phyloP scores from a whole-genome alignment of 2,329 filamentous ascomycete genomes.

The Xylariaceae sp. region DNA sequence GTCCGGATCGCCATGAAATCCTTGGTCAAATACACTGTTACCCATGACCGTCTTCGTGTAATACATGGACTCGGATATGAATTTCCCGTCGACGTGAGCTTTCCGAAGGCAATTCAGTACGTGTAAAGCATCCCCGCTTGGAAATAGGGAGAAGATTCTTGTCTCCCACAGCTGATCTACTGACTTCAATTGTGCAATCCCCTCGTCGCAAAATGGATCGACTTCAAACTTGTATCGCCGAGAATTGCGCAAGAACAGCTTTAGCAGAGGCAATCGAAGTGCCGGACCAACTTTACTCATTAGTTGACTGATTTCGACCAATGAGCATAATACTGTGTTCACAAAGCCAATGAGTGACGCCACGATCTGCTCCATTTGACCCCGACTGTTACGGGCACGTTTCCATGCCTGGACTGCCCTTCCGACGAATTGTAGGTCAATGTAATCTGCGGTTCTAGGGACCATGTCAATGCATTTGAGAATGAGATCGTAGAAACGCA shows the following conservation, averaged over 20 bases:
- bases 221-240: not conserved
- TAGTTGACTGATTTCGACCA: not conserved
- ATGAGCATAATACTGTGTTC: not conserved
- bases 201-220: not conserved
- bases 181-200: conserved; percentile 1
- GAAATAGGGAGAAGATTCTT: conserved; percentile 5
- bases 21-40: not conserved
- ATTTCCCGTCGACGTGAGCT: conserved; percentile 1
- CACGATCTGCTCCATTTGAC: not conserved
- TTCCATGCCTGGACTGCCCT: conserved; percentile 8
- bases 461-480: conserved; percentile 5
- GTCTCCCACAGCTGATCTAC: conserved; percentile 1
- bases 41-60: not conserved
- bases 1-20: conserved; percentile 1
- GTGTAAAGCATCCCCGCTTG: conserved; percentile 2
- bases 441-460: not conserved
- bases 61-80: not conserved
- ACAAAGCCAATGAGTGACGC: not conserved
- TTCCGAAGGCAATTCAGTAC: conserved; percentile 4
- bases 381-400: not conserved
- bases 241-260: conserved; percentile 2
- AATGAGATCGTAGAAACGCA: conserved; percentile 6
- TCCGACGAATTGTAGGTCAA: not conserved
- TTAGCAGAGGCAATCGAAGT: conserved; percentile 1
- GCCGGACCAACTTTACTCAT: not conserved